Evolutionary conservation across 1,284 basidiomycete genomes (phyloP), one percentile per base, ranked within the genome.

Genomic region (Sparassis latifolia): DNA sequence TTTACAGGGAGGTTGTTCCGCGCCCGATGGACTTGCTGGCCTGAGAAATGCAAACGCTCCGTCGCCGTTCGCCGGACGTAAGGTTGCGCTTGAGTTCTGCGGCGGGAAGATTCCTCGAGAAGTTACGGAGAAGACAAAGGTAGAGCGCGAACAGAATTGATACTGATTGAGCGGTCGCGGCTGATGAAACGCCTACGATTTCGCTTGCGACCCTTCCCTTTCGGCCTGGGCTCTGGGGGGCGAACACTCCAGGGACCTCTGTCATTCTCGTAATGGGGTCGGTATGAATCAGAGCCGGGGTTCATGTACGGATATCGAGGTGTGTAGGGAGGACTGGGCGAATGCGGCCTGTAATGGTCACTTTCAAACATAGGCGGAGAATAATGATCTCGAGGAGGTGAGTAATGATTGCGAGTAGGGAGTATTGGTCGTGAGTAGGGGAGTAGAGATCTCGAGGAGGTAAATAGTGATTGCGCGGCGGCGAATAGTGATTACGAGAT

Each of bases 251-350:
- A 63, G 5, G 55, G 42, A 4, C 55, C 51, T 10, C 52, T 42
- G 38, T 61, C 58, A 37, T 61, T 58, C 38, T 60, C 58, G 33
- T 57, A 59, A n/a, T 49, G 46, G 5, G 62, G 62, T 49, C 63
- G 59, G 44, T 65, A 64, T 6, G 54, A 58, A 48, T 66, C 65
- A 40, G 59, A 49, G 7, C 58, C 58, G 10, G 55, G 55, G 39
- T 55, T 58, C 45, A 53, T 43, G 33, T 54, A 57, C 33, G 58
- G 57, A 52, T 59, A 57, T 27, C 58, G 52, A 31, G 50, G 52
- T n/a, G 59, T 58, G 30, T 53, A 49, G 10, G 51, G 44, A 9
- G 51, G 51, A 10, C 52, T 27, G 9, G 57, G 54, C 2, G 62
- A 56, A 28, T 58, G 55, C 32, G 58, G 59, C 47, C 63, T 51